These are phyloP conservation scores for Juncus effusus DNA, from an alignment of 176 grass and related monocot genomes.

Conservation along the genomic window DNA sequence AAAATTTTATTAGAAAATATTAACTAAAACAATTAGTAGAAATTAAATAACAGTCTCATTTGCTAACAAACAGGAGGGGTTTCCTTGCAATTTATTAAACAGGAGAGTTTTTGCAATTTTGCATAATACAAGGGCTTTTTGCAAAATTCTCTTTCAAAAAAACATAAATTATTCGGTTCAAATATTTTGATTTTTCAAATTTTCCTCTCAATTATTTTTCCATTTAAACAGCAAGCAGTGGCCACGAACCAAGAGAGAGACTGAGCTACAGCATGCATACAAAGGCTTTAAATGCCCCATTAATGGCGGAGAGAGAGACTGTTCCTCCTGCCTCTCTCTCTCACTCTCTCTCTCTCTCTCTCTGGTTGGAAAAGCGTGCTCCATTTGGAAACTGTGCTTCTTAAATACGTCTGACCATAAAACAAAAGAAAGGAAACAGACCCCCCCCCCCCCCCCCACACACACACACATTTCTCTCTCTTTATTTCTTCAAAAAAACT, in stretches of 20 bases:
- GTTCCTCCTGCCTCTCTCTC: conserved; percentile 10
- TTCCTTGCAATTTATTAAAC: background rate
- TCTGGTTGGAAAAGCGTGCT: conserved; percentile 30
- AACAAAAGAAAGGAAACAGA: conserved; percentile 17
- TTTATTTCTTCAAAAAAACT: conserved; percentile 18
- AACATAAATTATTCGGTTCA: background rate
- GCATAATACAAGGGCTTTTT: too few relatives aligned
- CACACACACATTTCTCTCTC: background rate
- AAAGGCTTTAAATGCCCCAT: conserved; percentile 62
- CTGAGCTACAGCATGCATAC: conserved; percentile 50
- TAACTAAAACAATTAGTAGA: too few relatives aligned
- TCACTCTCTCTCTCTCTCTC: background rate
- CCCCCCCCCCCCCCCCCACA: background rate
- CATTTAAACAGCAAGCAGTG: conserved; percentile 5
- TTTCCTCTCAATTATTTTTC: background rate
- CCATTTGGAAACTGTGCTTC: conserved; percentile 32
- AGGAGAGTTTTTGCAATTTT: too few relatives aligned
- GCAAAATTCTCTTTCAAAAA: too few relatives aligned
- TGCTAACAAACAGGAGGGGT: too few relatives aligned
- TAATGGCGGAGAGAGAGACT: conserved; percentile 51
- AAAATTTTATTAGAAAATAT: too few relatives aligned
- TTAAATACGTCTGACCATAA: conserved; percentile 38
- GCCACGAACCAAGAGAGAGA: conserved; percentile 28
- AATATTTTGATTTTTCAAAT: too few relatives aligned
- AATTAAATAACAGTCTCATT: too few relatives aligned